Percentiles rank a stretch among this genome's conserved stretches.
Conservation (phyloP, 345 rosid genomes). For the Eucalyptus albens region DNA sequence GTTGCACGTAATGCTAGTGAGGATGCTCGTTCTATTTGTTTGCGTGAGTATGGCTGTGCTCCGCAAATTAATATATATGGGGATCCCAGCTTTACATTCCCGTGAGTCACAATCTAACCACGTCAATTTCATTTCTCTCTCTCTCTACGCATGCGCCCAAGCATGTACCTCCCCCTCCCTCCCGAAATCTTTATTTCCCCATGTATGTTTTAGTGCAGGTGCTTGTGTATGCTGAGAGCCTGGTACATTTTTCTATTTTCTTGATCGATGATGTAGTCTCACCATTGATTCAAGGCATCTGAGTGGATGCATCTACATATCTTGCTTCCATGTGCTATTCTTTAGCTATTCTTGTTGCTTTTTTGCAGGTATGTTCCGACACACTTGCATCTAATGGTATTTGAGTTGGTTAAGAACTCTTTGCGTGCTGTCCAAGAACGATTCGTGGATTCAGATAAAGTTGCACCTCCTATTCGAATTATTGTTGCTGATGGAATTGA, state of each 20-base stretch:
- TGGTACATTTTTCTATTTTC: background rate
- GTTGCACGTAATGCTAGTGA: conserved; percentile 83
- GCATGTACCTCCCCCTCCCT: background rate
- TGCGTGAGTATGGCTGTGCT: conserved; percentile 84
- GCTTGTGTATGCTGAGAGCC: background rate
- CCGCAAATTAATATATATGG: conserved; percentile 77
- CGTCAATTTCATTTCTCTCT: background rate
- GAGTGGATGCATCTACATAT: background rate
- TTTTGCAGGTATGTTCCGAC: conserved; percentile 66
- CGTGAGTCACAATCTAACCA: conserved; percentile 42
- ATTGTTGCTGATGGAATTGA: conserved; percentile 39
- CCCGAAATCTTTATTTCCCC: background rate
- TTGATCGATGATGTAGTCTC: background rate
- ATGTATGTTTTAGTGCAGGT: background rate
- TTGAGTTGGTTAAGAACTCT: conserved; percentile 93
- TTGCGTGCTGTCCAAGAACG: conserved; percentile 92
- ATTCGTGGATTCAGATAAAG: conserved; percentile 64
- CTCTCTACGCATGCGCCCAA: background rate
- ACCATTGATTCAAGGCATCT: background rate
- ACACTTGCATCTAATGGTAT: conserved; percentile 92
- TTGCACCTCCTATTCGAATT: conserved; percentile 66
- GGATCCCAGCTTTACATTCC: conserved; percentile 85
- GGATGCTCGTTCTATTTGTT: conserved; percentile 80
- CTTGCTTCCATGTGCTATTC: background rate
- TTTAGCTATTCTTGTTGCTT: background rate